Conservation (phyloP, 805 yeast genomes). For the Starmerella geochares region DNA sequence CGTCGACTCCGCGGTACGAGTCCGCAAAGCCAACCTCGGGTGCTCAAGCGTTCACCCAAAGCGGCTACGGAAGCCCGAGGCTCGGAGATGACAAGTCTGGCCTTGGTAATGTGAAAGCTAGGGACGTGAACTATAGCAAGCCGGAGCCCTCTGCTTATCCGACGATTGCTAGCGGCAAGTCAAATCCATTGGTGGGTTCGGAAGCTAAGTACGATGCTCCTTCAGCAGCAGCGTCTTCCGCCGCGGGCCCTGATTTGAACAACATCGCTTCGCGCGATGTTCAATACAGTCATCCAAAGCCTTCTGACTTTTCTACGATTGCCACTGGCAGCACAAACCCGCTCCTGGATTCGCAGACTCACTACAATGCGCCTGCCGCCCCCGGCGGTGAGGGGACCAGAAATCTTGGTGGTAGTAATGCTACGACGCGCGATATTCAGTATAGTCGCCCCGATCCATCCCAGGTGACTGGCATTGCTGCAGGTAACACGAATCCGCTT, state of each 20-base stretch:
- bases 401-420: too few species aligned
- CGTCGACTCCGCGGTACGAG: neutral
- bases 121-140: constrained; percentile 7
- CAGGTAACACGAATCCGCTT: neutral
- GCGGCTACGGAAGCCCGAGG: constrained; percentile 1
- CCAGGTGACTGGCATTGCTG: too few species aligned
- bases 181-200: constrained; percentile 15
- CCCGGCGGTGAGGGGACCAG: too few species aligned
- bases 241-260: neutral
- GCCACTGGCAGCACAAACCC: constrained; percentile 6
- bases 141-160: neutral
- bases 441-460: too few species aligned
- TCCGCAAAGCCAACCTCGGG: neutral
- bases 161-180: constrained; percentile 6
- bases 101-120: constrained; percentile 1
- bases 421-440: too few species aligned
- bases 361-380: neutral
- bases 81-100: neutral
- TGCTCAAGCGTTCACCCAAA: neutral
- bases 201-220: constrained; percentile 1
- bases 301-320: neutral
- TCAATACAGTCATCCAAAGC: constrained; percentile 5
- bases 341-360: constrained; percentile 5
- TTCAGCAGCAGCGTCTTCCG: neutral
- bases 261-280: constrained; percentile 3